phyloP scores from a whole-genome alignment of 495 filamentous ascomycete genomes.

The Aspergillus olivimuriae region DNA sequence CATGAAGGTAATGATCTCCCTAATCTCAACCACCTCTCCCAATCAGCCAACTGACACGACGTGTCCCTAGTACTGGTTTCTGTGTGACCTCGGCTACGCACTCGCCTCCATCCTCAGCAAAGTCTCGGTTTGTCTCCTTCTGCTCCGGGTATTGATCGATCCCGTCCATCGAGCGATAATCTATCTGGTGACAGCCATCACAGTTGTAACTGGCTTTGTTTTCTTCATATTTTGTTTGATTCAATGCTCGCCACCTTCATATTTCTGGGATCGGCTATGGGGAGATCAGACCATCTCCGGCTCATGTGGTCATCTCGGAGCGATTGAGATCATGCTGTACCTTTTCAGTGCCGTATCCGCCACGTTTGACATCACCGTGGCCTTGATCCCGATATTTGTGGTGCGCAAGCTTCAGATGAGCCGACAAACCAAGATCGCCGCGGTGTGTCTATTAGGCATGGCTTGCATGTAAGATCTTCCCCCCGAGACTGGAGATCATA shows the following conservation, averaged over 20 bases:
- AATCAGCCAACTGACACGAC: not conserved
- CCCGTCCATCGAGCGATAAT: slow-evolving; percentile 7
- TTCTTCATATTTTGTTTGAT: slow-evolving; percentile 8
- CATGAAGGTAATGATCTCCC: slow-evolving; percentile 11
- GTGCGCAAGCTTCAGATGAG: slow-evolving; percentile 17
- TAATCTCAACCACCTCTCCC: not conserved
- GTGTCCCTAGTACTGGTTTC: slow-evolving; percentile 8
- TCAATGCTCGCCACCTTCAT: slow-evolving; percentile 17
- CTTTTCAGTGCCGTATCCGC: slow-evolving; percentile 19
- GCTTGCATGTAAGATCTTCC: slow-evolving; percentile 14
- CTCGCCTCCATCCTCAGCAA: slow-evolving; percentile 15
- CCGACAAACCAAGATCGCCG: slow-evolving; percentile 9
- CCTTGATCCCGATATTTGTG: slow-evolving; percentile 11
- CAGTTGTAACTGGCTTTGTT: slow-evolving; percentile 6
- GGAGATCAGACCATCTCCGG: slow-evolving; percentile 7
- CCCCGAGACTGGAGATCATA: too few species aligned
- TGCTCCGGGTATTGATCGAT: slow-evolving; percentile 15
- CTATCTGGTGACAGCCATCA: slow-evolving; percentile 9
- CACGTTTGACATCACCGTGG: slow-evolving; percentile 19
- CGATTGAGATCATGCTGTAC: slow-evolving; percentile 11
- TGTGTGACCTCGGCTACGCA: slow-evolving; percentile 11
- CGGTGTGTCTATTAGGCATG: slow-evolving; percentile 14
- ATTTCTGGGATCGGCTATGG: slow-evolving; percentile 14
- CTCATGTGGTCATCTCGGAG: slow-evolving; percentile 7
- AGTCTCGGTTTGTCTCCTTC: slow-evolving; percentile 18